Conservation (phyloP, 2,329 filamentous ascomycete genomes). For the Neofusicoccum laricinum region DNA sequence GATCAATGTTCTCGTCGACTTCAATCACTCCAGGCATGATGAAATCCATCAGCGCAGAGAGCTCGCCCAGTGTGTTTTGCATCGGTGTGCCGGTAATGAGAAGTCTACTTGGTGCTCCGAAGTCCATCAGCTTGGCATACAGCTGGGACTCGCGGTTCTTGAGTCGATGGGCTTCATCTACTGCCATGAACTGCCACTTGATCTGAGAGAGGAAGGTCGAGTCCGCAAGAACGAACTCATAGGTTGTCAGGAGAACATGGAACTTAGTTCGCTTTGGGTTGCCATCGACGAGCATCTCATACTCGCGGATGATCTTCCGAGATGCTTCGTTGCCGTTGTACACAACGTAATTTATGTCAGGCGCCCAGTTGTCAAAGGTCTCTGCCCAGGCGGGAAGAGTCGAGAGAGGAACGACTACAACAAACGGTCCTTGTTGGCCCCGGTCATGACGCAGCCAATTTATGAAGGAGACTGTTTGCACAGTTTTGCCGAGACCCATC, state of each 20-base stretch:
- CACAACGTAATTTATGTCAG: conserved; percentile 93
- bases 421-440: conserved; percentile 86
- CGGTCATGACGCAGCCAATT: conserved; percentile 94
- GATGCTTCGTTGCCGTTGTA: conserved; percentile 89
- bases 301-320: conserved; percentile 81
- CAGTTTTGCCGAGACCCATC: conserved; percentile 97
- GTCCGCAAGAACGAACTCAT: conserved; percentile 91
- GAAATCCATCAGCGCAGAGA: conserved; percentile 92
- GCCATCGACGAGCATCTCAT: conserved; percentile 82
- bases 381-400: conserved; percentile 98
- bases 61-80: conserved; percentile 91
- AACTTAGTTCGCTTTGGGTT: conserved; percentile 91
- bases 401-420: conserved; percentile 94
- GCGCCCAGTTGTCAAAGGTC: conserved; percentile 94
- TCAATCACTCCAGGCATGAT: conserved; percentile 90
- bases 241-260: conserved; percentile 95
- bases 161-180: conserved; percentile 93
- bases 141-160: conserved; percentile 96
- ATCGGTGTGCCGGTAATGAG: conserved; percentile 97
- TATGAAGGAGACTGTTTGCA: conserved; percentile 94
- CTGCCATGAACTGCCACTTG: conserved; percentile 96
- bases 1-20: conserved; percentile 88
- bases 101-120: conserved; percentile 82
- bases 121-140: conserved; percentile 79
- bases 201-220: conserved; percentile 80